These are phyloP conservation scores for Rubus parviflorus DNA, from an alignment of 306 rosid species.

Conservation along the genomic window DNA sequence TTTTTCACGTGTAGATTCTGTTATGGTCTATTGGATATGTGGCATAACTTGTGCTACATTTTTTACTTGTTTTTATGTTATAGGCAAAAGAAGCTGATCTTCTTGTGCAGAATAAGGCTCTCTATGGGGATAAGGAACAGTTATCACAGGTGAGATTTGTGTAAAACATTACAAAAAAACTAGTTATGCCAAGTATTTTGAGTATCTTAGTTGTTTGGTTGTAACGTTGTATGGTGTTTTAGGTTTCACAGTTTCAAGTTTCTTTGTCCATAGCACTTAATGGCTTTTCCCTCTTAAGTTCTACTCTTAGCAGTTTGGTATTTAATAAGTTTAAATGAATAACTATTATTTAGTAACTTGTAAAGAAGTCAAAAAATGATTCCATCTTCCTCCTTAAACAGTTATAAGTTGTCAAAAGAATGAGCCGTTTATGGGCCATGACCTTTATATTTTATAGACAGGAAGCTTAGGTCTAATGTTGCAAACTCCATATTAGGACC, in stretches of 20 bases:
- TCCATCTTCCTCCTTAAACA: background rate
- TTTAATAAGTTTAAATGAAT: background rate
- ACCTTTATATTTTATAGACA: background rate
- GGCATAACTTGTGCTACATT: slow-evolving; percentile 12
- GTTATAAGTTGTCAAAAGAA: background rate
- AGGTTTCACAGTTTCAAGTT: background rate
- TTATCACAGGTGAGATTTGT: slow-evolving; percentile 67
- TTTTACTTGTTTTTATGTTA: slow-evolving; percentile 30
- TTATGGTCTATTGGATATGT: background rate
- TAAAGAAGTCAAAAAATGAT: background rate
- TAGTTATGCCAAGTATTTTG: background rate
- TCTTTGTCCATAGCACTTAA: background rate
- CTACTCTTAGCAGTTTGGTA: background rate
- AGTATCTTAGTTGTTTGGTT: background rate
- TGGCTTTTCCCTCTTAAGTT: background rate
- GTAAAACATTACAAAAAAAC: background rate
- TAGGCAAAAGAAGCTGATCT: slow-evolving; percentile 91
- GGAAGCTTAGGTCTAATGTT: background rate
- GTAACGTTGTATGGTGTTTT: background rate
- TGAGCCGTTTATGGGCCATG: background rate
- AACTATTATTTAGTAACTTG: background rate
- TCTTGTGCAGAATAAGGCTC: slow-evolving; percentile 80
- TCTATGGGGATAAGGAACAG: slow-evolving; percentile 84
- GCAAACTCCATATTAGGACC: background rate
- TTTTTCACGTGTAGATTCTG: slow-evolving; percentile 13